Percentiles rank a stretch among this genome's conserved stretches.
phyloP scores from a whole-genome alignment of 305 asterid genomes.

The Fraxinus xanthoxyloides region DNA sequence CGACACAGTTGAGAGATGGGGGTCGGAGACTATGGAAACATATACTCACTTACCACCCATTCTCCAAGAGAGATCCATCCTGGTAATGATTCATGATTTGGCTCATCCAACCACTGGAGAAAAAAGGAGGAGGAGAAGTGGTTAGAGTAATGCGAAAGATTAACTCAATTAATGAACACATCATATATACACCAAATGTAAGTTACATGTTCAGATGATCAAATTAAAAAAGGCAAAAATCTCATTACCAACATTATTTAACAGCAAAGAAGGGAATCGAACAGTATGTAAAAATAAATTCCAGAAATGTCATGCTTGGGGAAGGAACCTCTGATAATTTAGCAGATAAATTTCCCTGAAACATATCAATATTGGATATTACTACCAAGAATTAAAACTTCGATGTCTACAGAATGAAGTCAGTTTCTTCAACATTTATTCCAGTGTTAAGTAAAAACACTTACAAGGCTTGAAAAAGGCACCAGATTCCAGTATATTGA shows the following conservation, averaged over 20 bases:
- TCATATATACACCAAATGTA: not conserved
- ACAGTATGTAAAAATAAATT: not conserved
- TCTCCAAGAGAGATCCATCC: constrained; percentile 29
- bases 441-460: constrained; percentile 19
- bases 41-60: constrained; percentile 34
- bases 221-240: not conserved
- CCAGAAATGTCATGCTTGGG: not conserved
- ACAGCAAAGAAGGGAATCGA: not conserved
- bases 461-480: constrained; percentile 25
- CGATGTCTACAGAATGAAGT: not conserved
- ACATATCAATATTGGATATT: not conserved
- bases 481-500: constrained; percentile 1
- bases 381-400: not conserved
- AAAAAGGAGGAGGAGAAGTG: constrained; percentile 4
- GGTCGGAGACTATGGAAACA: constrained; percentile 24
- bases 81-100: constrained; percentile 13
- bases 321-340: not conserved
- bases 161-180: not conserved
- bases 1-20: constrained; percentile 17
- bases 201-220: not conserved
- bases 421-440: not conserved
- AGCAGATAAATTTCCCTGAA: not conserved
- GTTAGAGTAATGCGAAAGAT: not conserved
- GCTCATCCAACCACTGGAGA: constrained; percentile 15
- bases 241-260: not conserved